A percentile compares a stretch with the other conserved stretches of the same genome.
Conservation (phyloP, 2,329 filamentous ascomycete species). For the Fusarium poae region DNA sequence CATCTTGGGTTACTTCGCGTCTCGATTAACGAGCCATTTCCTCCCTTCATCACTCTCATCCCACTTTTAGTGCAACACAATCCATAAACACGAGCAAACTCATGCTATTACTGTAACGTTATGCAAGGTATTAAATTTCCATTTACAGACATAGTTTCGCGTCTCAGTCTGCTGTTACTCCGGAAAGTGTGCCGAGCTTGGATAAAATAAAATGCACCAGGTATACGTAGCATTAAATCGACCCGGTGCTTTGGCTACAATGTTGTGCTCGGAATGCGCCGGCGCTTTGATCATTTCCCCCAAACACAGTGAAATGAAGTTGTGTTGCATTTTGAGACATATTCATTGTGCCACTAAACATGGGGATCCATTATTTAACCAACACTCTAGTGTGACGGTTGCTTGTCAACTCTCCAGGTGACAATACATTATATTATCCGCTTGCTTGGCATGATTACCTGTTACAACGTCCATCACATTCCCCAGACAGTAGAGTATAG, state of each 20-base stretch:
- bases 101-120: not conserved
- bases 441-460: fast-evolving
- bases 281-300: not conserved
- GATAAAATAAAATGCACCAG: not conserved
- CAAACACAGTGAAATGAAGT: not conserved
- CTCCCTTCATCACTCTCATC: not conserved
- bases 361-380: too few relatives aligned
- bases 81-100: too few relatives aligned
- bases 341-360: not conserved
- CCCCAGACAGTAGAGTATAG: not conserved
- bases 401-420: not conserved
- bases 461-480: not conserved
- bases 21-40: not conserved
- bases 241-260: not conserved
- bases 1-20: not conserved
- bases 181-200: not conserved
- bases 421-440: not conserved
- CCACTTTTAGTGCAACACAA: not conserved
- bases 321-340: not conserved
- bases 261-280: not conserved
- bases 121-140: too few relatives aligned
- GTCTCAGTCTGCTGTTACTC: not conserved
- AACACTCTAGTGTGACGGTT: not conserved
- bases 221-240: not conserved
- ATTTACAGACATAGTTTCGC: not conserved